phyloP scores from a whole-genome alignment of 106 monocot genomes.

The Phalaenopsis equestris region DNA sequence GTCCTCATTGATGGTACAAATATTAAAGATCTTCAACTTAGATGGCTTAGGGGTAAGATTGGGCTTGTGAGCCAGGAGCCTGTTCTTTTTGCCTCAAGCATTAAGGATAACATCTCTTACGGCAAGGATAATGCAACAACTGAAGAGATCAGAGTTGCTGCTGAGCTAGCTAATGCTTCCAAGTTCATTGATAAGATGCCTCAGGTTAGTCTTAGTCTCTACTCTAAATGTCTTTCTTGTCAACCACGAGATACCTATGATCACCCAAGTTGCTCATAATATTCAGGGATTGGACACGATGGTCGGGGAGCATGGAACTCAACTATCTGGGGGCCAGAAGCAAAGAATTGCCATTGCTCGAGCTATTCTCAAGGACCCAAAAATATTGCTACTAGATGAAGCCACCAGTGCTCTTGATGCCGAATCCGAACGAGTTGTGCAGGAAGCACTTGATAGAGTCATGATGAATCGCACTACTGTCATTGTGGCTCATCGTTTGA shows the following conservation, averaged over 20 bases:
- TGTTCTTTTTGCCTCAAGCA: constrained; percentile 15
- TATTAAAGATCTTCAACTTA: constrained; percentile 3
- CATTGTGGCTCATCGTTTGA: constrained; percentile 35
- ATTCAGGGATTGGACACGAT: constrained; percentile 21
- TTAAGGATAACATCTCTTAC: constrained; percentile 18
- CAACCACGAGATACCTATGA: not conserved
- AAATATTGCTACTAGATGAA: constrained; percentile 30
- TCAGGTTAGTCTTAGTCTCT: not conserved
- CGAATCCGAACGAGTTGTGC: constrained; percentile 32
- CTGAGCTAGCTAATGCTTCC: constrained; percentile 14
- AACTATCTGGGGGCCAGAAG: constrained; percentile 24
- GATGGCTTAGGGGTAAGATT: constrained; percentile 17
- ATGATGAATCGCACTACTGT: constrained; percentile 32
- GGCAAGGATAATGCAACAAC: constrained; percentile 13
- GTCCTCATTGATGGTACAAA: constrained; percentile 17
- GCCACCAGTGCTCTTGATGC: constrained; percentile 25
- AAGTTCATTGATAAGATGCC: constrained; percentile 14
- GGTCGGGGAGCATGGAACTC: constrained; percentile 23
- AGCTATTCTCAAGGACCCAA: constrained; percentile 31
- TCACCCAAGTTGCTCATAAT: not conserved
- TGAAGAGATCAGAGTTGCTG: constrained; percentile 13
- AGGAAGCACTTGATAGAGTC: constrained; percentile 36
- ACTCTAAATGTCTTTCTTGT: not conserved
- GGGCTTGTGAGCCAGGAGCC: constrained; percentile 25
- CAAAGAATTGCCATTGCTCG: constrained; percentile 30